Evolutionary conservation across 345 rosid species (phyloP).

Genomic region (Rhizophora apiculata): DNA sequence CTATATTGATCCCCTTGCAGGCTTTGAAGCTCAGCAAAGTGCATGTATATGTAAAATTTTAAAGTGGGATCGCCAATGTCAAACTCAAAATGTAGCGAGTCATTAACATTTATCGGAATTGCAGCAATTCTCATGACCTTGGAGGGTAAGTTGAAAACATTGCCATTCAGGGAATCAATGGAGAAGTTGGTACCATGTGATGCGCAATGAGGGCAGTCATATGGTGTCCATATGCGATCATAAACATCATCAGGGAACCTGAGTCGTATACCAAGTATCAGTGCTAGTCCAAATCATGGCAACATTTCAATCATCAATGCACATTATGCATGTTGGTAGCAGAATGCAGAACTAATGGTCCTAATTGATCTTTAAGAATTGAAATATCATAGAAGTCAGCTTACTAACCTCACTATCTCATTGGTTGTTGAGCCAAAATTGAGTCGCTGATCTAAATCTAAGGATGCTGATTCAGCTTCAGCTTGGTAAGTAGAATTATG

Average conservation of each 20-base stretch:
- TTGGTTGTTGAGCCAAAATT: constrained; percentile 29
- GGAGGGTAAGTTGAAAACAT: constrained; percentile 23
- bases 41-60: constrained; percentile 20
- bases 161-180: constrained; percentile 12
- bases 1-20: constrained; percentile 9
- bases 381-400: too few species aligned
- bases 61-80: constrained; percentile 15
- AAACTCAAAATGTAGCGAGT: constrained; percentile 12
- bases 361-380: too few species aligned
- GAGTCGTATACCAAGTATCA: neutral
- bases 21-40: constrained; percentile 31
- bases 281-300: neutral
- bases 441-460: constrained; percentile 5
- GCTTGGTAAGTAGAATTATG: constrained; percentile 15
- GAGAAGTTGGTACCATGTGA: neutral
- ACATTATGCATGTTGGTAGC: too few species aligned
- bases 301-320: too few species aligned
- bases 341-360: too few species aligned
- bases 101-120: constrained; percentile 5
- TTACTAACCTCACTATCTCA: constrained; percentile 27
- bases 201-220: constrained; percentile 7
- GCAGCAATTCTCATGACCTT: constrained; percentile 31
- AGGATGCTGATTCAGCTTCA: neutral
- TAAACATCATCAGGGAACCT: constrained; percentile 25
- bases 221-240: constrained; percentile 36